phyloP scores from a whole-genome alignment of 73 alveolate genomes.

The Paramecium octaurelia region DNA sequence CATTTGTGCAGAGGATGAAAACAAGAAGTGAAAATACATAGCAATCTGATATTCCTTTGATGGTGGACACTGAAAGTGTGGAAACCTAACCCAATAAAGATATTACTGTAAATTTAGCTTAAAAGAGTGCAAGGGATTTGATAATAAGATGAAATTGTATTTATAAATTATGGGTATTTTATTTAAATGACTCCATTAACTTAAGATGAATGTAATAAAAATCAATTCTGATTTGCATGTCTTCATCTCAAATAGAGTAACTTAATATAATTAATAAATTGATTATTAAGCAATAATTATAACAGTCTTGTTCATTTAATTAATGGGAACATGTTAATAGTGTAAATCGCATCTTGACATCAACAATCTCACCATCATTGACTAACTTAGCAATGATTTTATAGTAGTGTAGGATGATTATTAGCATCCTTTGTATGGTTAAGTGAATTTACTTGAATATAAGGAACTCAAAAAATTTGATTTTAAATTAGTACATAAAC shows the following conservation, averaged over 20 bases:
- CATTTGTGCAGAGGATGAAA: conserved; percentile 30
- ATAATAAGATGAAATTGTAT: background rate
- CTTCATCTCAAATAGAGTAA: no score
- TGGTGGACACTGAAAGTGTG: background rate
- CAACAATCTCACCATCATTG: background rate
- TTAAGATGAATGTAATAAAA: no score
- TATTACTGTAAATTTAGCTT: background rate
- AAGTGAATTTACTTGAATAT: background rate
- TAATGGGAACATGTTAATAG: conserved; percentile 4
- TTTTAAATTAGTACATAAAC: conserved; percentile 2
- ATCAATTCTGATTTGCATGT: no score
- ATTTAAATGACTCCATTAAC: no score
- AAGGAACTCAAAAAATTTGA: background rate
- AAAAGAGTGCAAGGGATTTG: conserved; percentile 20
- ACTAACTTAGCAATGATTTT: background rate
- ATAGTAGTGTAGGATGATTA: background rate
- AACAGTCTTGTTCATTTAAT: background rate
- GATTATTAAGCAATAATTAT: conserved; percentile 6
- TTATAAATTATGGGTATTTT: background rate
- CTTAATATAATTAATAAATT: background rate
- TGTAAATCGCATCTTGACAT: background rate
- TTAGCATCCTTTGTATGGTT: background rate
- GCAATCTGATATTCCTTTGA: background rate
- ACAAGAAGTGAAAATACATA: conserved; percentile 25
- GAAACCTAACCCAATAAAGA: background rate